Percentiles rank a stretch among this genome's conserved stretches.
Conservation (phyloP, 257 asterid species). For the Solanum lycopersicoides region DNA sequence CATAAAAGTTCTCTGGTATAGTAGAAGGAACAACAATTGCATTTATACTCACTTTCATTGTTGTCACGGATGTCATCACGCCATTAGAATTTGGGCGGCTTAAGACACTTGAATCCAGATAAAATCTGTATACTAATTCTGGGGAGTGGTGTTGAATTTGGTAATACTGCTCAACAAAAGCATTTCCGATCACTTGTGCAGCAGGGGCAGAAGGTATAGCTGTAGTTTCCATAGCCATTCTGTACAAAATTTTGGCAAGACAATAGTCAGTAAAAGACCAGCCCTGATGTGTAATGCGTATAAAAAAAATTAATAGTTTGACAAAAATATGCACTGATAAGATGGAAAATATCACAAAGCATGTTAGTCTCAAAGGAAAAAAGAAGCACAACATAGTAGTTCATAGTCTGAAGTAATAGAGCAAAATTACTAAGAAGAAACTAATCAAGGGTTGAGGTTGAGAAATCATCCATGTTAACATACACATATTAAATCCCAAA, state of each 20-base stretch:
- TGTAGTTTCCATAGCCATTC: conserved; percentile 65
- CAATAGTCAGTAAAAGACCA: not conserved
- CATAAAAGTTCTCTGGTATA: not conserved
- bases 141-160: conserved; percentile 80
- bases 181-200: conserved; percentile 73
- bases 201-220: conserved; percentile 29
- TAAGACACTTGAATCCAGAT: conserved; percentile 63
- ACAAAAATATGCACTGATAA: not conserved
- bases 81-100: conserved; percentile 81
- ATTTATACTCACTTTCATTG: conserved; percentile 58
- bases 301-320: not conserved
- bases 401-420: not conserved
- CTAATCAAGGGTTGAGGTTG: not conserved
- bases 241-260: not conserved
- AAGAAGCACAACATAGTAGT: not conserved
- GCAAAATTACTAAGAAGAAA: not conserved
- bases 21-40: not conserved
- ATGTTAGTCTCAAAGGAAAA: not conserved
- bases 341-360: not conserved
- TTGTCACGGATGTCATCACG: conserved; percentile 62
- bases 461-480: not conserved
- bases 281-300: not conserved
- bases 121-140: conserved; percentile 61
- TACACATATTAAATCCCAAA: not conserved
- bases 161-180: conserved; percentile 93